Conservation (phyloP, 495 filamentous ascomycete genomes). For the Penicillium riverlandense region DNA sequence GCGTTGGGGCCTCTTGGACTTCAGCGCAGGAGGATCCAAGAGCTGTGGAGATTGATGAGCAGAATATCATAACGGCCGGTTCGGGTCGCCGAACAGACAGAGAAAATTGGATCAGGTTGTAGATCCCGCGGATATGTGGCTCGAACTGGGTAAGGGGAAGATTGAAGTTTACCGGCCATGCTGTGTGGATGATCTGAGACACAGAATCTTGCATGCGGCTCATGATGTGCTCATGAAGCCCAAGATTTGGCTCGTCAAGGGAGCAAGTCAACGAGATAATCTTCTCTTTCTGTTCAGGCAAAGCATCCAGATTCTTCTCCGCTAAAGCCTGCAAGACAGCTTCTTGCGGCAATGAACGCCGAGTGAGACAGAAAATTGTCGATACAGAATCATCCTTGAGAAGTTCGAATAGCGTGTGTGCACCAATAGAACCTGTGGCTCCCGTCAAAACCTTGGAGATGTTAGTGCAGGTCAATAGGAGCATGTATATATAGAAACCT, state of each 20-base stretch:
- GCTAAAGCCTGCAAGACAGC: constrained; percentile 25
- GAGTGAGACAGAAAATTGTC: constrained; percentile 47
- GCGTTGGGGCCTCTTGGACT: constrained; percentile 37
- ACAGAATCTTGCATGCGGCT: constrained; percentile 30
- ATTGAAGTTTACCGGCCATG: constrained; percentile 56
- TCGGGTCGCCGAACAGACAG: constrained; percentile 30
- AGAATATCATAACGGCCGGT: constrained; percentile 45
- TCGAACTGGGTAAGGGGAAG: constrained; percentile 30
- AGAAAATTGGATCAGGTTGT: constrained; percentile 49
- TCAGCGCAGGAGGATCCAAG: constrained; percentile 19
- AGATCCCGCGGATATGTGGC: constrained; percentile 41
- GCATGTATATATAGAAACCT: constrained; percentile 5
- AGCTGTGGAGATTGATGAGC: constrained; percentile 45
- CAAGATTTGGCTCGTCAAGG: constrained; percentile 35
- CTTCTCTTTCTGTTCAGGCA: constrained; percentile 19
- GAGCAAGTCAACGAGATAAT: constrained; percentile 32
- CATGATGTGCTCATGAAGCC: constrained; percentile 26
- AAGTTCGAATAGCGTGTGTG: constrained; percentile 44
- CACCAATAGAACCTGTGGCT: constrained; percentile 52
- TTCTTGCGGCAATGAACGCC: constrained; percentile 21
- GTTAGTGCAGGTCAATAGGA: constrained; percentile 1
- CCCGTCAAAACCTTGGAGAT: constrained; percentile 48
- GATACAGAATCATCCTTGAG: constrained; percentile 34
- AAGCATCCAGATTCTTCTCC: constrained; percentile 21
- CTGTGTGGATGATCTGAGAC: constrained; percentile 47